A percentile compares a stretch with the other conserved stretches of the same genome.
These are phyloP conservation scores for Clonostachys rhizophaga DNA, from an alignment of 2,329 filamentous ascomycete species.

Conservation along the genomic window DNA sequence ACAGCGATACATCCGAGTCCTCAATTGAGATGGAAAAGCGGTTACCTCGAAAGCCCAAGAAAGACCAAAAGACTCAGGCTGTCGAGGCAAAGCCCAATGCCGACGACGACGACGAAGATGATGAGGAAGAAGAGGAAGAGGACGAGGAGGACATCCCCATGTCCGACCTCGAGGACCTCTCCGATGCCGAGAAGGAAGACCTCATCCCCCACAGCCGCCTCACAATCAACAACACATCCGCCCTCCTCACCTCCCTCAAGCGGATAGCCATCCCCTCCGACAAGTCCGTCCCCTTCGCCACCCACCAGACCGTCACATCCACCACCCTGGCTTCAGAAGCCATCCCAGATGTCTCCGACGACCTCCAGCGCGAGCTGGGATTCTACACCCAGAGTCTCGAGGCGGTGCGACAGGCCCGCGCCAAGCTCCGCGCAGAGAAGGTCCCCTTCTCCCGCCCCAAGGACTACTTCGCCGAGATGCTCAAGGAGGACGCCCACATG, in stretches of 20 bases:
- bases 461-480: slow-evolving; percentile 99
- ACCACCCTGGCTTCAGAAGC: slow-evolving; percentile 56
- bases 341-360: slow-evolving; percentile 83
- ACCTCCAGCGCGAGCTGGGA: slow-evolving; percentile 84
- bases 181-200: slow-evolving; percentile 80
- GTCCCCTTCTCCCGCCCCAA: slow-evolving; percentile 82
- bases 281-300: slow-evolving; percentile 70
- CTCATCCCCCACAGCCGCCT: slow-evolving; percentile 86
- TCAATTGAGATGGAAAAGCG: slow-evolving; percentile 75
- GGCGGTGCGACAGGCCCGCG: slow-evolving; percentile 68
- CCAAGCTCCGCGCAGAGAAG: slow-evolving; percentile 74
- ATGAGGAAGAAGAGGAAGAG: slow-evolving; percentile 62
- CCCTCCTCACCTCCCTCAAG: slow-evolving; percentile 73
- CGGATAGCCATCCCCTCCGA: slow-evolving; percentile 67
- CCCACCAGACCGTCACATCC: slow-evolving; percentile 74
- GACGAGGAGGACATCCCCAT: slow-evolving; percentile 86
- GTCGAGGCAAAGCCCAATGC: slow-evolving; percentile 9
- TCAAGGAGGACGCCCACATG: slow-evolving; percentile 98
- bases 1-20: slow-evolving; percentile 62
- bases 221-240: slow-evolving; percentile 95
- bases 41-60: slow-evolving; percentile 46
- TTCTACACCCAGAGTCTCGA: slow-evolving; percentile 89
- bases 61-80: slow-evolving; percentile 23
- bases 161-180: slow-evolving; percentile 75
- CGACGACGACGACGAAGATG: slow-evolving; percentile 44